These are phyloP conservation scores for Agaricus sinodeliciosus DNA, from an alignment of 768 basidiomycete species.

Conservation along the genomic window DNA sequence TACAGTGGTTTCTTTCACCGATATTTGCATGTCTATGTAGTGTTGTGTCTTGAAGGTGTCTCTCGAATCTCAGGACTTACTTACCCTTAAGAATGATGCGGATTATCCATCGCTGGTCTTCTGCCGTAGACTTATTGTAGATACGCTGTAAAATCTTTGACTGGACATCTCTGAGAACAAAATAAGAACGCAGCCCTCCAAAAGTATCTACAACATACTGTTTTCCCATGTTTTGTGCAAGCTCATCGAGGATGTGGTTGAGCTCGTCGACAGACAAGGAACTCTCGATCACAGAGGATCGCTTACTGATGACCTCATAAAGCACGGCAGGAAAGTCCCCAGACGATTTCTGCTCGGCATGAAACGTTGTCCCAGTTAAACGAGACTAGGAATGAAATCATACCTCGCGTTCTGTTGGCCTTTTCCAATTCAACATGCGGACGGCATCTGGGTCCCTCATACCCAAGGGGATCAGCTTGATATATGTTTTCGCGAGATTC, in stretches of 20 bases:
- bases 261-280: constrained; percentile 75
- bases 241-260: constrained; percentile 73
- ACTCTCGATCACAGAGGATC: constrained; percentile 74
- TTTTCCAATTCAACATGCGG: constrained; percentile 86
- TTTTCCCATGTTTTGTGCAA: constrained; percentile 68
- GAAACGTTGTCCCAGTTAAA: background rate
- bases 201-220: constrained; percentile 40
- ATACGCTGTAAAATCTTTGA: constrained; percentile 70
- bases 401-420: constrained; percentile 63
- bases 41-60: background rate
- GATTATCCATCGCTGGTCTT: constrained; percentile 95
- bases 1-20: constrained; percentile 91
- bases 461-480: constrained; percentile 82
- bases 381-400: constrained; percentile 17
- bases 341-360: constrained; percentile 46
- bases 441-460: constrained; percentile 75
- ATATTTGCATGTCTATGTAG: constrained; percentile 76
- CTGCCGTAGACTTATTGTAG: constrained; percentile 72
- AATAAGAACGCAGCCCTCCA: background rate
- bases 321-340: constrained; percentile 88
- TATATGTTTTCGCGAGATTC: constrained; percentile 88
- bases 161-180: constrained; percentile 57
- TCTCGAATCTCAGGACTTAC: background rate
- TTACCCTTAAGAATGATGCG: constrained; percentile 91
- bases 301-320: constrained; percentile 79